Evolutionary conservation across 768 basidiomycete genomes (phyloP).

Genomic region (Lactarius psammicola): DNA sequence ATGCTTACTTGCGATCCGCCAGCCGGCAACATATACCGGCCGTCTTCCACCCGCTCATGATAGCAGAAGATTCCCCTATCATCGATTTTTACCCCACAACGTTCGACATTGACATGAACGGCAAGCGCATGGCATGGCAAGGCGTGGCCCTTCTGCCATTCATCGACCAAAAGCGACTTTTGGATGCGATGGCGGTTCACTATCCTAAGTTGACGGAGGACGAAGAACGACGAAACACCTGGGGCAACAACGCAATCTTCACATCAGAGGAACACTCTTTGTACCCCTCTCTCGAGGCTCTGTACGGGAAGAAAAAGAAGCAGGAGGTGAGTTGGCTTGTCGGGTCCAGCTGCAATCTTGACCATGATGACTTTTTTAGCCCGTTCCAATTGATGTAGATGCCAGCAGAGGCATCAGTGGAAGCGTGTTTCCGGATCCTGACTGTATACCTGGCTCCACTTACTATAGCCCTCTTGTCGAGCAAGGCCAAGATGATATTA

Average conservation of each 20-base stretch:
- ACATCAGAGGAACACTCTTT: slow-evolving; percentile 81
- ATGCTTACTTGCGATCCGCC: slow-evolving; percentile 14
- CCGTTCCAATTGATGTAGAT: slow-evolving; percentile 63
- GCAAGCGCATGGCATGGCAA: slow-evolving; percentile 99
- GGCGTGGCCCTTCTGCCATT: slow-evolving; percentile 96
- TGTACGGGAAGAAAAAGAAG: slow-evolving; percentile 88
- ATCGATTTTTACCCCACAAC: slow-evolving; percentile 91
- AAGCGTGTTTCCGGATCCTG: slow-evolving; percentile 75
- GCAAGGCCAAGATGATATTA: slow-evolving; percentile 70
- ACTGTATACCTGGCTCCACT: slow-evolving; percentile 89
- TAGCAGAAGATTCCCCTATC: slow-evolving; percentile 82
- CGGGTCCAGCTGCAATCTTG: background rate
- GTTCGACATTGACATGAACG: slow-evolving; percentile 99
- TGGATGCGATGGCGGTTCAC: slow-evolving; percentile 75
- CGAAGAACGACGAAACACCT: slow-evolving; percentile 78
- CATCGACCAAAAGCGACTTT: slow-evolving; percentile 80
- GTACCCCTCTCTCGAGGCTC: slow-evolving; percentile 80
- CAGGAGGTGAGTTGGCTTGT: slow-evolving; percentile 56
- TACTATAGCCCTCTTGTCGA: slow-evolving; percentile 71
- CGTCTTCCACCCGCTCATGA: slow-evolving; percentile 87
- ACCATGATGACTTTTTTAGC: slow-evolving; percentile 46
- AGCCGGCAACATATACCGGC: slow-evolving; percentile 88
- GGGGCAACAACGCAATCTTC: slow-evolving; percentile 82
- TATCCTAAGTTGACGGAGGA: slow-evolving; percentile 71
- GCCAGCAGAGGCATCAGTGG: slow-evolving; percentile 81